phyloP scores from a whole-genome alignment of 192 early-diverging fungal genomes.

The Coemansia sp. region DNA sequence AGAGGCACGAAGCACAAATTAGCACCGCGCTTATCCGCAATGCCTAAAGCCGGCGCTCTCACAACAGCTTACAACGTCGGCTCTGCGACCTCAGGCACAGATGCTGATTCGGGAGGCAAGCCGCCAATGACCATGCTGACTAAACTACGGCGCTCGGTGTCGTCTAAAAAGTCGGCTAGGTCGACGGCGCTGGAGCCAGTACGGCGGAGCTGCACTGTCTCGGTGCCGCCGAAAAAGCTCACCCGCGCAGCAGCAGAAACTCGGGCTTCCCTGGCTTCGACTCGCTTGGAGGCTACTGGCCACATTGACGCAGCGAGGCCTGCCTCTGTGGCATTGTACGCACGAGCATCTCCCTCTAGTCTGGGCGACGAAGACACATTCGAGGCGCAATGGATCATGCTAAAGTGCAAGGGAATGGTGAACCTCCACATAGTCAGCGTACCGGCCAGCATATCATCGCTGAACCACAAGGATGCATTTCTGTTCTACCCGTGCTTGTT shows the following conservation, averaged over 20 bases:
- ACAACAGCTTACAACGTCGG: neutral
- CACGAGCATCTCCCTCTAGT: neutral
- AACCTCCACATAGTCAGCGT: slow-evolving; percentile 52
- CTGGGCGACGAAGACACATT: slow-evolving; percentile 2
- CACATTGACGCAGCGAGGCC: neutral
- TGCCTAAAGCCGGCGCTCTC: neutral
- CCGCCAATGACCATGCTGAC: slow-evolving; percentile 29
- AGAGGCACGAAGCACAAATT: slow-evolving; percentile 10
- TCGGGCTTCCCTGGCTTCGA: neutral
- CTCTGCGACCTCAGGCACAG: neutral
- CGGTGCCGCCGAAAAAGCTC: slow-evolving; percentile 12
- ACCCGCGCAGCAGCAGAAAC: neutral
- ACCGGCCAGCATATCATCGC: slow-evolving; percentile 25
- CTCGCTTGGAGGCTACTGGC: neutral
- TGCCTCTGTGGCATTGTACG: neutral
- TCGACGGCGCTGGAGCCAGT: neutral
- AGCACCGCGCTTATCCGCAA: neutral
- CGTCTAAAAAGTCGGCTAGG: slow-evolving; percentile 17
- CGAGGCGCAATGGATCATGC: slow-evolving; percentile 43
- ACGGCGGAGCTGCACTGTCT: slow-evolving; percentile 8
- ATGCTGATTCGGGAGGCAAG: neutral
- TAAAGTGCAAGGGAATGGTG: slow-evolving; percentile 50
- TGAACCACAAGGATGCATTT: slow-evolving; percentile 56
- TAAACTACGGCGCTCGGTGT: slow-evolving; percentile 36
- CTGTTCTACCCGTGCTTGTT: slow-evolving; percentile 48